phyloP scores from a whole-genome alignment of 2,329 filamentous ascomycete species.

The Myotisia sp. region DNA sequence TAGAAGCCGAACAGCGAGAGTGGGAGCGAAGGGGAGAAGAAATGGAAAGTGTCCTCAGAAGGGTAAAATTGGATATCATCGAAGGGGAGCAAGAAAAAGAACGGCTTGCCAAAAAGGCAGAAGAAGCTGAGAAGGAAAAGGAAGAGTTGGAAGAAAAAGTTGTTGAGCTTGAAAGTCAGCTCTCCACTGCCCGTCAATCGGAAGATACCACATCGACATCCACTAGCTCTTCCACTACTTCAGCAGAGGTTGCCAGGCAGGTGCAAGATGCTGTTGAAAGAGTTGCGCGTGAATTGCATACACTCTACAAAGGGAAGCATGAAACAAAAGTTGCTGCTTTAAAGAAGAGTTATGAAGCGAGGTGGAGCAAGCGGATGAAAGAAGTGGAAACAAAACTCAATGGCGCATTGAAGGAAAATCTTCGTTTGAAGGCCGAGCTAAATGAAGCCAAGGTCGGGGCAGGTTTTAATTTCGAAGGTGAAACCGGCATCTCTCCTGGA shows the following conservation, averaged over 20 bases:
- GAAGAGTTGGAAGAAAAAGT: slow-evolving; percentile 33
- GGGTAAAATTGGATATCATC: slow-evolving; percentile 68
- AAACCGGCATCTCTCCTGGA: slow-evolving; percentile 20
- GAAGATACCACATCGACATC: slow-evolving; percentile 21
- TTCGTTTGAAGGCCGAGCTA: slow-evolving; percentile 51
- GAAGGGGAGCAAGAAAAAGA: slow-evolving; percentile 68
- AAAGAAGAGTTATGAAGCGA: slow-evolving; percentile 64
- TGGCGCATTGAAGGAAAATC: slow-evolving; percentile 58
- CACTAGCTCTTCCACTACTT: slow-evolving; percentile 22
- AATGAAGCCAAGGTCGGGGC: slow-evolving; percentile 52
- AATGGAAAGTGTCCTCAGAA: slow-evolving; percentile 66
- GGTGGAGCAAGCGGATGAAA: slow-evolving; percentile 76
- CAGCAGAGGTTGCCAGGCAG: slow-evolving; percentile 43
- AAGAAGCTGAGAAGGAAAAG: slow-evolving; percentile 54
- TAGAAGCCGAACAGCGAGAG: slow-evolving; percentile 59
- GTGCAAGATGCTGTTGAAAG: slow-evolving; percentile 78
- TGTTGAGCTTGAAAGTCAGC: slow-evolving; percentile 33
- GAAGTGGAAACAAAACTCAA: slow-evolving; percentile 62
- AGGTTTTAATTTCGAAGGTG: slow-evolving; percentile 19
- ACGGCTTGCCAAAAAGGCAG: slow-evolving; percentile 57
- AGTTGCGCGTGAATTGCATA: slow-evolving; percentile 84
- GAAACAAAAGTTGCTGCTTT: slow-evolving; percentile 88
- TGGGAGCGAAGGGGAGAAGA: slow-evolving; percentile 79
- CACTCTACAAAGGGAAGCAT: slow-evolving; percentile 92
- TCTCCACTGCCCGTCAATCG: slow-evolving; percentile 26